Conservation (phyloP, 2,329 filamentous ascomycete genomes). For the Tolypocladium paradoxum region DNA sequence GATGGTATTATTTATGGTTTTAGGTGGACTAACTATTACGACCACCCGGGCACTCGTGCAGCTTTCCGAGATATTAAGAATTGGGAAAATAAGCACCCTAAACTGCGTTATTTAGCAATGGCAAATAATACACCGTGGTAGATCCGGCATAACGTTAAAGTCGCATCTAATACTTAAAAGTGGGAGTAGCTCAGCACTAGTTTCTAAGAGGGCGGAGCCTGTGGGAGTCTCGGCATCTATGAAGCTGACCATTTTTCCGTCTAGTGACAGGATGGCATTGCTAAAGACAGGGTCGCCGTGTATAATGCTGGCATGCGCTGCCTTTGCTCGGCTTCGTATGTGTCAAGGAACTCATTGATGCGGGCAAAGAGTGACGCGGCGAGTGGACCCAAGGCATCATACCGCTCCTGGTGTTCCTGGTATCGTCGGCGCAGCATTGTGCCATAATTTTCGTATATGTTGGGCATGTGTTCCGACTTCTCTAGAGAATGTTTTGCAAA, state of each 20-base stretch:
- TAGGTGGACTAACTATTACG: too few relatives aligned
- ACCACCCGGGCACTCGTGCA: too few relatives aligned
- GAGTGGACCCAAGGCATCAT: conserved; percentile 13
- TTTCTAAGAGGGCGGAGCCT: too few relatives aligned
- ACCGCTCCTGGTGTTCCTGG: conserved; percentile 9
- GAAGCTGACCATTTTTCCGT: conserved; percentile 15
- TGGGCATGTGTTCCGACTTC: not conserved
- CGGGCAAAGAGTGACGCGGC: conserved; percentile 12
- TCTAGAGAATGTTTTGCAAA: not conserved
- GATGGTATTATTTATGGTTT: too few relatives aligned
- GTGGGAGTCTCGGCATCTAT: too few relatives aligned
- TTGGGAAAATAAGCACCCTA: too few relatives aligned
- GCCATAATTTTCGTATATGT: conserved; percentile 6
- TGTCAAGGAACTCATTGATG: conserved; percentile 17
- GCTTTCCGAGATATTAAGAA: too few relatives aligned
- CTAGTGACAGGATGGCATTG: conserved; percentile 17
- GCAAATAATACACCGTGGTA: too few relatives aligned
- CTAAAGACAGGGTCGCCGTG: conserved; percentile 20
- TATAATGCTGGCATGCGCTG: conserved; percentile 15
- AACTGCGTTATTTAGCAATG: too few relatives aligned
- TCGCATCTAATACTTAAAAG: too few relatives aligned
- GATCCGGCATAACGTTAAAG: too few relatives aligned
- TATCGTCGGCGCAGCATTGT: conserved; percentile 13
- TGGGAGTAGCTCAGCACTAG: too few relatives aligned
- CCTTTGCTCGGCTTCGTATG: conserved; percentile 17